These are phyloP conservation scores for Aspergillus sp. DNA, from an alignment of 2,329 filamentous ascomycete genomes.

Conservation along the genomic window DNA sequence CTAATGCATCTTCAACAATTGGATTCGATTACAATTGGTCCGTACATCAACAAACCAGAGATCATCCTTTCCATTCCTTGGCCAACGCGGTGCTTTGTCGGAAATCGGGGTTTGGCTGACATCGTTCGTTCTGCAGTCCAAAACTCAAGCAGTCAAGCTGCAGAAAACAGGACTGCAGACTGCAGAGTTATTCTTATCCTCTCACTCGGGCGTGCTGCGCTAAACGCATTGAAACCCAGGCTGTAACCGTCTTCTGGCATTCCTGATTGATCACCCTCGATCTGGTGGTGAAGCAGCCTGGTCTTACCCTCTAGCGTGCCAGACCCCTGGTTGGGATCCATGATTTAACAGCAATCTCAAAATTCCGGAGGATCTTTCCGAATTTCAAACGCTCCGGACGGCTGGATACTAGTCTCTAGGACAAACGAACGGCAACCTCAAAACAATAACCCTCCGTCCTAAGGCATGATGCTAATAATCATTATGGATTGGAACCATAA, in stretches of 20 bases:
- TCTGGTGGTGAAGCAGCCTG: neutral
- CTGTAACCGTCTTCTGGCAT: neutral
- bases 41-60: neutral
- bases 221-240: neutral
- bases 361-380: neutral
- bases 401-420: neutral
- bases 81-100: neutral
- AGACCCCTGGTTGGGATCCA: neutral
- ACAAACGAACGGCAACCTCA: neutral
- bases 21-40: slow-evolving; percentile 1
- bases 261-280: neutral
- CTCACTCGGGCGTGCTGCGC: neutral
- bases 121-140: neutral
- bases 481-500: too few species aligned
- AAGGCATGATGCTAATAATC: neutral
- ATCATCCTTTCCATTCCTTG: slow-evolving; percentile 2
- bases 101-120: neutral
- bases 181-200: slow-evolving; percentile 10
- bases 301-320: neutral
- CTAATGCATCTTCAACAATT: slow-evolving; percentile 5
- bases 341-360: neutral
- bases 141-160: neutral
- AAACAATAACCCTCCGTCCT: neutral
- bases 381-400: neutral
- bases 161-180: slow-evolving; percentile 3